Conservation (phyloP, 331 rosid species). For the Saraca asoca region DNA sequence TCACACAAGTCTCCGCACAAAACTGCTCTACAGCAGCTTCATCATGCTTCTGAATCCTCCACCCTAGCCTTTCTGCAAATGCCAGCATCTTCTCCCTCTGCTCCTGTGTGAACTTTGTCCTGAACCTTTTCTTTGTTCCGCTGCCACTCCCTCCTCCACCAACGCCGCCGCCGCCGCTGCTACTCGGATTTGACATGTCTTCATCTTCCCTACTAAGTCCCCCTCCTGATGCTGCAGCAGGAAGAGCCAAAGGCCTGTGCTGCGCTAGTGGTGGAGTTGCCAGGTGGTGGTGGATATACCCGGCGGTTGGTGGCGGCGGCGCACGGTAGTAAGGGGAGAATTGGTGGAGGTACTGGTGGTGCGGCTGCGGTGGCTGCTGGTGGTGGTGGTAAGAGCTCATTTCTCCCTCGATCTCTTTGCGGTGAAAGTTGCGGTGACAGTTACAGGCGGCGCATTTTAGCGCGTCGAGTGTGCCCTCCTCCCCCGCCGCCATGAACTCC, state of each 20-base stretch:
- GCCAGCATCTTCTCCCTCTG: conserved; percentile 89
- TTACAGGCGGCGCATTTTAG: conserved; percentile 88
- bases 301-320: conserved; percentile 44
- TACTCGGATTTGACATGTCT: conserved; percentile 75
- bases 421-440: conserved; percentile 96
- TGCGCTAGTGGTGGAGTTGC: conserved; percentile 46
- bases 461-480: conserved; percentile 75
- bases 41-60: conserved; percentile 91
- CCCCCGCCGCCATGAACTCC: conserved; percentile 82
- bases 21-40: conserved; percentile 74
- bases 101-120: conserved; percentile 77
- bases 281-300: conserved; percentile 53
- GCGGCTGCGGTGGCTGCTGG: conserved; percentile 28
- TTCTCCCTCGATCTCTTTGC: conserved; percentile 55
- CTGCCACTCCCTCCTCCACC: conserved; percentile 49
- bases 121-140: conserved; percentile 56
- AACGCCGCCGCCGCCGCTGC: conserved; percentile 62
- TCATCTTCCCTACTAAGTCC: conserved; percentile 61
- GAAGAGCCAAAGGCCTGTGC: conserved; percentile 55
- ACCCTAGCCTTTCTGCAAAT: conserved; percentile 79
- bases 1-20: conserved; percentile 55
- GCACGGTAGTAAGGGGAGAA: conserved; percentile 52
- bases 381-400: conserved; percentile 16
- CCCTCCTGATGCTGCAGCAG: conserved; percentile 45
- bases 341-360: conserved; percentile 45